These are phyloP conservation scores for Coffea humblotiana DNA, from an alignment of 305 asterid genomes.

Conservation along the genomic window DNA sequence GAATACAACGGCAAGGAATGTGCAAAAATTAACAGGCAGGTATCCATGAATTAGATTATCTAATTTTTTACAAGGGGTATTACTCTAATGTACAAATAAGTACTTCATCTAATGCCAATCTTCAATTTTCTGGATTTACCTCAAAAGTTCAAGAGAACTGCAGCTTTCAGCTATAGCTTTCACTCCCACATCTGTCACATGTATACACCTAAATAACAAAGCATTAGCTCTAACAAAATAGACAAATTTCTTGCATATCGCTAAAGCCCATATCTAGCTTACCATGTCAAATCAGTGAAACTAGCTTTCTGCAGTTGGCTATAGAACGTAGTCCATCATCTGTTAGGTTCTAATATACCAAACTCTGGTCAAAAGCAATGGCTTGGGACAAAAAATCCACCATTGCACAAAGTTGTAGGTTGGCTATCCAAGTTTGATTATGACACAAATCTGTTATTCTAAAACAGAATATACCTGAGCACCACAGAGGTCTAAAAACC, in stretches of 20 bases:
- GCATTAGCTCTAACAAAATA: conserved; percentile 14
- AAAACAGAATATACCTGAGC: conserved; percentile 68
- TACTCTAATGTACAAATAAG: not conserved
- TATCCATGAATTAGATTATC: not conserved
- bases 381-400: not conserved
- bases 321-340: conserved; percentile 80
- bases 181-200: conserved; percentile 72
- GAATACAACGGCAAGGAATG: too few species aligned
- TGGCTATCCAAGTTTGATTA: conserved; percentile 10
- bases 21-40: not conserved
- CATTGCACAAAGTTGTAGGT: conserved; percentile 7
- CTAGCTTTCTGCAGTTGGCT: conserved; percentile 72
- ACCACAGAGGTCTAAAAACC: conserved; percentile 85
- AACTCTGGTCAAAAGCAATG: conserved; percentile 24
- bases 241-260: conserved; percentile 9
- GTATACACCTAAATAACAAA: conserved; percentile 65
- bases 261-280: conserved; percentile 23
- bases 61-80: not conserved
- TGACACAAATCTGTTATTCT: not conserved
- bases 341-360: conserved; percentile 66
- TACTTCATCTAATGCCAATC: not conserved
- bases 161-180: conserved; percentile 75
- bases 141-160: conserved; percentile 70
- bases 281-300: conserved; percentile 79
- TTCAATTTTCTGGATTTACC: conserved; percentile 37